A percentile compares a stretch with the other conserved stretches of the same genome.
These are phyloP conservation scores for Petunia secreta DNA, from an alignment of 257 asterid genomes.

Conservation along the genomic window DNA sequence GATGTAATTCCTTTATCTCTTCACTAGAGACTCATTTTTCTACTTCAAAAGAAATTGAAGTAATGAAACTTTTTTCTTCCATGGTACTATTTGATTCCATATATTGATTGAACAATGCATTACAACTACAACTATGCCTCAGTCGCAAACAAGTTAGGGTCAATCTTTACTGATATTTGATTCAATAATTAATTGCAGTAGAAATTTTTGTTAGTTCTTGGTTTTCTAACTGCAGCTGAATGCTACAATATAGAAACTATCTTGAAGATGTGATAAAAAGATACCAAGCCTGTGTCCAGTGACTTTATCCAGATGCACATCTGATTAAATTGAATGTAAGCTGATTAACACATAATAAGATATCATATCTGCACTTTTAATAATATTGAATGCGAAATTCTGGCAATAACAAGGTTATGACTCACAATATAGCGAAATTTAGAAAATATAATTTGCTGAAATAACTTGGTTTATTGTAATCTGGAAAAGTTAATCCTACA, in stretches of 20 bases:
- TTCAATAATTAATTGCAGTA: no score
- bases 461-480: neutral
- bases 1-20: neutral
- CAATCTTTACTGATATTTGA: no score
- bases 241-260: no score
- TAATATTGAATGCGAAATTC: neutral
- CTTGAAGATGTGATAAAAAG: no score
- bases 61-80: neutral
- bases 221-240: no score
- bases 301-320: no score
- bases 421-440: neutral
- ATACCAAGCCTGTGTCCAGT: no score
- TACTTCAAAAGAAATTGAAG: conserved; percentile 8
- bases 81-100: neutral
- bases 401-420: neutral
- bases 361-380: neutral
- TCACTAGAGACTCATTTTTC: neutral
- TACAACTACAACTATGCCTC: neutral
- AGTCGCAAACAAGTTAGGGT: no score
- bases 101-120: neutral
- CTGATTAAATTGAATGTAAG: neutral
- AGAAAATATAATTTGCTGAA: neutral
- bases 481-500: neutral
- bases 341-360: neutral
- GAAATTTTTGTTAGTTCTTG: no score